Conservation (phyloP, 2,329 filamentous ascomycete genomes). For the Macrophomina pseudophaseolina region DNA sequence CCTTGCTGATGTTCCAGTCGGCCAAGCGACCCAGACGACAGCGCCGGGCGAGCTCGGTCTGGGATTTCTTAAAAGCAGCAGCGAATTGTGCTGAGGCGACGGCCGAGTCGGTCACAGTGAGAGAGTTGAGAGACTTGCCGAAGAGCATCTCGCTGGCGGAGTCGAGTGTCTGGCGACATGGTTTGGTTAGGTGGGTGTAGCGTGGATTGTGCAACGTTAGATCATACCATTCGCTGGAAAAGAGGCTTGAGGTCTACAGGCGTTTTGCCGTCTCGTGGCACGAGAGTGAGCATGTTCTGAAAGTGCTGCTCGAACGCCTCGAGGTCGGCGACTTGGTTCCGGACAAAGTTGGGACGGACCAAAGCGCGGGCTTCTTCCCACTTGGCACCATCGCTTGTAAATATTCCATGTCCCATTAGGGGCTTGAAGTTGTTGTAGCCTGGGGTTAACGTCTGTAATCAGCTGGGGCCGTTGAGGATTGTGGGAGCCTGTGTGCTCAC, state of each 20-base stretch:
- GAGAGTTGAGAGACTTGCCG: conserved; percentile 47
- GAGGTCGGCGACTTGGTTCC: conserved; percentile 59
- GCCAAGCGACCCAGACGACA: conserved; percentile 38
- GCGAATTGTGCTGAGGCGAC: conserved; percentile 41
- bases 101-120: conserved; percentile 44
- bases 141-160: conserved; percentile 56
- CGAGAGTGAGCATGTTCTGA: conserved; percentile 28
- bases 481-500: neutral
- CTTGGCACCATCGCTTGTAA: conserved; percentile 52
- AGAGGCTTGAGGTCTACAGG: conserved; percentile 46
- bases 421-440: neutral
- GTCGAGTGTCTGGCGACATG: conserved; percentile 43
- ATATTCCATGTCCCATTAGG: conserved; percentile 46
- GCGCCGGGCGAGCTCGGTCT: conserved; percentile 43
- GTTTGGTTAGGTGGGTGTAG: conserved; percentile 29
- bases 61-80: conserved; percentile 49
- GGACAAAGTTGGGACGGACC: conserved; percentile 60
- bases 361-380: conserved; percentile 48
- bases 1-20: conserved; percentile 40
- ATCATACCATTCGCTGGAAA: conserved; percentile 48
- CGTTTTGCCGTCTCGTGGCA: conserved; percentile 31
- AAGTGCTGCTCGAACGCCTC: conserved; percentile 65
- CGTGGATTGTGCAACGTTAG: neutral
- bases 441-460: neutral
- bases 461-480: neutral